Conservation (phyloP, 257 asterid species). For the Solanum boliviense region DNA sequence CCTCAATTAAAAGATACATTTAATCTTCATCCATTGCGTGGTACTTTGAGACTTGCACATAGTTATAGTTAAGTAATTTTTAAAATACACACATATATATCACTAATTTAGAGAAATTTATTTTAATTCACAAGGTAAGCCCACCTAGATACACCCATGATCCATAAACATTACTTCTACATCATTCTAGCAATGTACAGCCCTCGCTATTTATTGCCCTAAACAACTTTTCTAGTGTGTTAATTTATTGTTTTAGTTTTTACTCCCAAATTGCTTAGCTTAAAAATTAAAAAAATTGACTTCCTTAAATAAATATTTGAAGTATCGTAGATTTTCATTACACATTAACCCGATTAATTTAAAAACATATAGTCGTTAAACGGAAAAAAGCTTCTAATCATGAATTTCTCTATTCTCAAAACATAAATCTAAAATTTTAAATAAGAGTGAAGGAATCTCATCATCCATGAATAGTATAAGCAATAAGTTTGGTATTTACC, state of each 20-base stretch:
- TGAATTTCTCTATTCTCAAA: neutral
- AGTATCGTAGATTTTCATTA: neutral
- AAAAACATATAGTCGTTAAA: neutral
- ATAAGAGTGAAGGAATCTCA: accelerated
- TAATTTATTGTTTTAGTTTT: neutral
- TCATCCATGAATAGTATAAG: neutral
- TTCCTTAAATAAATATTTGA: no score
- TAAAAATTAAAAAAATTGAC: no score
- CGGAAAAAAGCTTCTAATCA: no score
- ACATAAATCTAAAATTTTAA: neutral
- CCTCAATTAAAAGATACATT: no score
- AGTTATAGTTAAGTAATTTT: no score
- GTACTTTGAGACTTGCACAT: no score
- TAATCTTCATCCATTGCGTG: no score
- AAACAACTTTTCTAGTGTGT: neutral
- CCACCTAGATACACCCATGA: no score
- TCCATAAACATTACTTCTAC: neutral
- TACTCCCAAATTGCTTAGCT: no score
- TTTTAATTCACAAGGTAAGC: no score
- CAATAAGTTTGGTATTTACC: neutral
- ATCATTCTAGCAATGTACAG: neutral
- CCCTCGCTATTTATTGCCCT: neutral
- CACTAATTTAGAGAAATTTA: no score
- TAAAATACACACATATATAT: no score
- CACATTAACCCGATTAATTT: neutral